Conservation (phyloP, 345 rosid genomes). For the Syzygium grande region DNA sequence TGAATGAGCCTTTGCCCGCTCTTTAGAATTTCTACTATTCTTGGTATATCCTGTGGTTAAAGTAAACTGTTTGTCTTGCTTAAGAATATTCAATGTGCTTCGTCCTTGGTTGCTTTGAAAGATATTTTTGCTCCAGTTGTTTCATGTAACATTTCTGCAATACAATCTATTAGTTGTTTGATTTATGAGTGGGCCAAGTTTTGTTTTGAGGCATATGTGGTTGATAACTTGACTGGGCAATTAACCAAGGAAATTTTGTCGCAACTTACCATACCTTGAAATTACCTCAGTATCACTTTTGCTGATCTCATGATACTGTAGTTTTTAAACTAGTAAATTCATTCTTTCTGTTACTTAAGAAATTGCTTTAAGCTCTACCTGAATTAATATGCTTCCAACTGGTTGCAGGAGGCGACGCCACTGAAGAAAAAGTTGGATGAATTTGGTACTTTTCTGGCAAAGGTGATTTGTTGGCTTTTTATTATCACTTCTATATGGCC, state of each 20-base stretch:
- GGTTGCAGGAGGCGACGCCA: slow-evolving; percentile 86
- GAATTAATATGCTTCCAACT: not conserved
- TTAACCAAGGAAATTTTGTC: not conserved
- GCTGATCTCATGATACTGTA: not conserved
- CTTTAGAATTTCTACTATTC: not conserved
- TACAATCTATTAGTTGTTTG: not conserved
- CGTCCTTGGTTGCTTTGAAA: not conserved
- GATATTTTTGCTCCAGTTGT: not conserved
- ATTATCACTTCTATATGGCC: not conserved
- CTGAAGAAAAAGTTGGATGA: slow-evolving; percentile 97
- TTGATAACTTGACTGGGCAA: not conserved
- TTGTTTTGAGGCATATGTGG: not conserved
- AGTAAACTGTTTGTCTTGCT: not conserved
- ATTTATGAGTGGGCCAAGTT: not conserved
- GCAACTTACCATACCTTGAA: not conserved
- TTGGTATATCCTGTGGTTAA: not conserved
- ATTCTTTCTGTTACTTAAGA: not conserved
- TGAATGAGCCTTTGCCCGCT: not conserved
- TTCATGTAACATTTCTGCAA: not conserved
- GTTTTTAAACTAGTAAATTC: not conserved
- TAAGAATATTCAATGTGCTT: not conserved
- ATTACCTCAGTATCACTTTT: not conserved
- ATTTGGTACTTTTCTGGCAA: slow-evolving; percentile 95
- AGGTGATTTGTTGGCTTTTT: slow-evolving; percentile 37
- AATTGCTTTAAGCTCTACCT: not conserved